Percentiles rank a stretch among this genome's conserved stretches.
These are phyloP conservation scores for Cenococcum geophilum DNA, from an alignment of 495 filamentous ascomycete species.

Conservation along the genomic window DNA sequence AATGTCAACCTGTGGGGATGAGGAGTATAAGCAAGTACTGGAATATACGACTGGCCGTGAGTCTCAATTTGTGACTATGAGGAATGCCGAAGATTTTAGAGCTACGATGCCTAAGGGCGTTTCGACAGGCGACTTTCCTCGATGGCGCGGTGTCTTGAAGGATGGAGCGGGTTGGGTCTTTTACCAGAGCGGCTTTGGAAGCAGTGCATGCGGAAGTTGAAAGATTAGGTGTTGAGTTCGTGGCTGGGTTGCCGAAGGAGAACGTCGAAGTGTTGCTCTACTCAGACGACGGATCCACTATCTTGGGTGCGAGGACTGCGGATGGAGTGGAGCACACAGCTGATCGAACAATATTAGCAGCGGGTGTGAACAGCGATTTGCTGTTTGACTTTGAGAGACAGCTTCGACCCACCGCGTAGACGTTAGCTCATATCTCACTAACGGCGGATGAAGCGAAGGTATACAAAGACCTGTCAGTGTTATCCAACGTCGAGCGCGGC, in stretches of 20 bases:
- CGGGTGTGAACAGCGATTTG: conserved; percentile 45
- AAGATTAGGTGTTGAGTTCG: conserved; percentile 44
- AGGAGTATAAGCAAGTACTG: conserved; percentile 38
- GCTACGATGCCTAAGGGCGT: conserved; percentile 49
- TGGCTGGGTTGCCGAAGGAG: conserved; percentile 40
- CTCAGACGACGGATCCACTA: conserved; percentile 29
- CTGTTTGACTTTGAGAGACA: conserved; percentile 50
- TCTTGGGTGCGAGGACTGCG: conserved; percentile 39
- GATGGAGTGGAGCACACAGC: conserved; percentile 39
- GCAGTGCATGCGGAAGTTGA: conserved; percentile 43
- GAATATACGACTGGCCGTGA: conserved; percentile 16
- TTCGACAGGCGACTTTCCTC: conserved; percentile 46
- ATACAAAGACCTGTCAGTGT: conserved; percentile 46
- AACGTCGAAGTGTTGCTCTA: conserved; percentile 28
- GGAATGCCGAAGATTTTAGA: conserved; percentile 44
- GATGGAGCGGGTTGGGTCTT: conserved; percentile 47
- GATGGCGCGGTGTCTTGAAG: conserved; percentile 47
- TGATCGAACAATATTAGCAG: conserved; percentile 43
- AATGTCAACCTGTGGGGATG: conserved; percentile 40
- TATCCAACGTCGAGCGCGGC: conserved; percentile 48
- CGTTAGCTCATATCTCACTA: conserved; percentile 47
- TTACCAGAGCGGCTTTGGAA: conserved; percentile 43
- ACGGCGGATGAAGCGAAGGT: conserved; percentile 41
- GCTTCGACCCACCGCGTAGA: conserved; percentile 52
- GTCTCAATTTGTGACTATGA: conserved; percentile 34